Evolutionary conservation across 2,329 filamentous ascomycete genomes (phyloP).

Genomic region (Cladophialophora exuberans): DNA sequence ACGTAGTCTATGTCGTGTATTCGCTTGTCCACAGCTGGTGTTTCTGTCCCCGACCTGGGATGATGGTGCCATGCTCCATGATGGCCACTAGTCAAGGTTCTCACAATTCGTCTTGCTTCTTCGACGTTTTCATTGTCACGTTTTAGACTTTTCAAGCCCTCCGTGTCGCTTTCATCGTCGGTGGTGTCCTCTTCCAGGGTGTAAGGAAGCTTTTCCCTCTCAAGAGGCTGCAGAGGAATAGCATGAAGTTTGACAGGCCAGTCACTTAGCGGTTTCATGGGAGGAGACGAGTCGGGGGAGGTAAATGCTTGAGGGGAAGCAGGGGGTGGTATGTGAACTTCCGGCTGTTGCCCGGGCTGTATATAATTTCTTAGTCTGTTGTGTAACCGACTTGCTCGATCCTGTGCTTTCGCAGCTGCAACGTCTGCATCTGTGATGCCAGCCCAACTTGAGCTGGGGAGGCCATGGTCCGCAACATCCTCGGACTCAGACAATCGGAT

Average conservation of each 20-base stretch:
- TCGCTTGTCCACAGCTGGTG: slow-evolving; percentile 26
- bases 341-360: slow-evolving; percentile 1
- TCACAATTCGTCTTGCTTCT: slow-evolving; percentile 27
- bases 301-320: slow-evolving; percentile 13
- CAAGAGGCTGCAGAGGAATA: slow-evolving; percentile 32
- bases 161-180: slow-evolving; percentile 27
- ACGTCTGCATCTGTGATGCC: slow-evolving; percentile 24
- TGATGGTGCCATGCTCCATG: slow-evolving; percentile 13
- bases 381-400: slow-evolving; percentile 25
- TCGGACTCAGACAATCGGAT: slow-evolving; percentile 21
- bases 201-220: slow-evolving; percentile 31
- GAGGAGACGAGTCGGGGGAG: slow-evolving; percentile 24
- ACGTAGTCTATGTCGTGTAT: slow-evolving; percentile 31
- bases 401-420: slow-evolving; percentile 25
- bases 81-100: slow-evolving; percentile 24
- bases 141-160: slow-evolving; percentile 21
- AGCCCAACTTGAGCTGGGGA: slow-evolving; percentile 14
- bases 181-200: slow-evolving; percentile 34
- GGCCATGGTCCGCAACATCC: slow-evolving; percentile 23
- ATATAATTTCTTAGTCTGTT: slow-evolving; percentile 21
- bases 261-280: slow-evolving; percentile 20
- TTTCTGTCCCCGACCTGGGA: slow-evolving; percentile 26
- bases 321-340: background rate
- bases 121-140: slow-evolving; percentile 27
- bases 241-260: slow-evolving; percentile 32